Percentiles rank a stretch among this genome's conserved stretches.
phyloP scores from a whole-genome alignment of 2,329 filamentous ascomycete species.

The Amesomyces nigricolor region DNA sequence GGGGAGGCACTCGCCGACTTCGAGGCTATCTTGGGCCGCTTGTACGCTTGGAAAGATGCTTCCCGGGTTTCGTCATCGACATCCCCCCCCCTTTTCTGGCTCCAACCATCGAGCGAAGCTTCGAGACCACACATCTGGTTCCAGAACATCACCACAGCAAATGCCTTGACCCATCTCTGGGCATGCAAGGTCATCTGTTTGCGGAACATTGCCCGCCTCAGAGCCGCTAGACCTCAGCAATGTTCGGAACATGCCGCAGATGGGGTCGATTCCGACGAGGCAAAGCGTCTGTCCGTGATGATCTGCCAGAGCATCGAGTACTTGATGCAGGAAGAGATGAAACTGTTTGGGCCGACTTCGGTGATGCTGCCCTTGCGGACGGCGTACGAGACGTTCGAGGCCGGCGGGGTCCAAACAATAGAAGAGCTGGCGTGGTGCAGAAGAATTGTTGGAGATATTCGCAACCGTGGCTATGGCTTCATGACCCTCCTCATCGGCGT shows the following conservation, averaged over 20 bases:
- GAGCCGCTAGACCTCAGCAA: background rate
- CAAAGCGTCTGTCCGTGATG: conserved; percentile 22
- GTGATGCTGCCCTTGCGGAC: conserved; percentile 29
- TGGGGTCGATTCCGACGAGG: conserved; percentile 3
- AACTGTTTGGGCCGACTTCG: conserved; percentile 35
- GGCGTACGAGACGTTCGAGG: conserved; percentile 16
- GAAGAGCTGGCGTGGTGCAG: conserved; percentile 17
- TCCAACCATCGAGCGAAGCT: background rate
- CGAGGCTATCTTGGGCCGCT: conserved; percentile 1
- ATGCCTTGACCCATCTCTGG: conserved; percentile 36
- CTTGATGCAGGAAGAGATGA: conserved; percentile 36
- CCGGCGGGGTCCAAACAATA: background rate
- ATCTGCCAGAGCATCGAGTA: conserved; percentile 35
- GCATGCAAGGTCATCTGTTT: conserved; percentile 35
- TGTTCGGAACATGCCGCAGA: background rate
- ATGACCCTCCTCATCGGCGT: conserved; percentile 10
- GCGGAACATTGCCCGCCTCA: conserved; percentile 26
- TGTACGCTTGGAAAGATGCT: conserved; percentile 14
- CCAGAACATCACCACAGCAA: conserved; percentile 34
- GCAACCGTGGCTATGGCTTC: conserved; percentile 10
- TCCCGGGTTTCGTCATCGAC: background rate
- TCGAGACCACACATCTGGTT: conserved; percentile 27
- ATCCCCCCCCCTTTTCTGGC: conserved; percentile 7
- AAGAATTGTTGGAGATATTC: conserved; percentile 1
- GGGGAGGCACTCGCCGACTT: conserved; percentile 17